phyloP scores from a whole-genome alignment of 805 yeast species.

The Lachancea sp. region DNA sequence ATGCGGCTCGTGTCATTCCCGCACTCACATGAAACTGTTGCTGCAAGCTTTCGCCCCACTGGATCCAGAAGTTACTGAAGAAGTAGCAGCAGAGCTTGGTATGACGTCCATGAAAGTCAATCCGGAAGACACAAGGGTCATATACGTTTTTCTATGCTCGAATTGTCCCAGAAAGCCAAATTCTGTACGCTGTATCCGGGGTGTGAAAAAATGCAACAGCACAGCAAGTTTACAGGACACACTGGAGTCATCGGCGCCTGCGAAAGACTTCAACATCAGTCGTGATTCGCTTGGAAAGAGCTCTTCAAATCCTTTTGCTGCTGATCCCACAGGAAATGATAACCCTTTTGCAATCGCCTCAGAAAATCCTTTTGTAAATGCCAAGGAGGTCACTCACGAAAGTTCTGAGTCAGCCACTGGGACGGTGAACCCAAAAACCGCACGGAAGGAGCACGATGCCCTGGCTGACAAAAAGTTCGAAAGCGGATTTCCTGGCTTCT shows the following conservation, averaged over 20 bases:
- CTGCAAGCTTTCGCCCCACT: slow-evolving; percentile 79
- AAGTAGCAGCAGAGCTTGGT: slow-evolving; percentile 12
- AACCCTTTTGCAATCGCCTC: slow-evolving; percentile 35
- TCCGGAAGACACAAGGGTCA: slow-evolving; percentile 66
- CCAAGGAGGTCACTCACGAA: slow-evolving; percentile 3
- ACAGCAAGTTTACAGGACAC: slow-evolving; percentile 36
- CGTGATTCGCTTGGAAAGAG: slow-evolving; percentile 26
- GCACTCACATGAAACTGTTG: slow-evolving; percentile 53
- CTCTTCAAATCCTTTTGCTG: slow-evolving; percentile 19
- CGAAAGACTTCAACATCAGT: slow-evolving; percentile 36
- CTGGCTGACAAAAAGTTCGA: slow-evolving; percentile 20
- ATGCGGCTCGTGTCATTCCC: slow-evolving; percentile 58
- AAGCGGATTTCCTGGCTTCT: slow-evolving; percentile 51
- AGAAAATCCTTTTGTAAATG: slow-evolving; percentile 19
- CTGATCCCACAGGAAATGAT: slow-evolving; percentile 22
- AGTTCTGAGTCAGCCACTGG: slow-evolving; percentile 15
- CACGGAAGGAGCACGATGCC: slow-evolving; percentile 28
- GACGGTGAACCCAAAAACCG: slow-evolving; percentile 24
- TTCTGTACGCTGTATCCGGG: slow-evolving; percentile 69
- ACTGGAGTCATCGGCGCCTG: slow-evolving; percentile 36
- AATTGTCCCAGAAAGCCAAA: slow-evolving; percentile 70
- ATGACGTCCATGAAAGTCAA: slow-evolving; percentile 24
- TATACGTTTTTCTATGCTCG: slow-evolving; percentile 75
- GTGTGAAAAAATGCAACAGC: slow-evolving; percentile 47
- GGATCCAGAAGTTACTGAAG: slow-evolving; percentile 34